phyloP scores from a whole-genome alignment of 306 rosid species.

The Vigna mungo region DNA sequence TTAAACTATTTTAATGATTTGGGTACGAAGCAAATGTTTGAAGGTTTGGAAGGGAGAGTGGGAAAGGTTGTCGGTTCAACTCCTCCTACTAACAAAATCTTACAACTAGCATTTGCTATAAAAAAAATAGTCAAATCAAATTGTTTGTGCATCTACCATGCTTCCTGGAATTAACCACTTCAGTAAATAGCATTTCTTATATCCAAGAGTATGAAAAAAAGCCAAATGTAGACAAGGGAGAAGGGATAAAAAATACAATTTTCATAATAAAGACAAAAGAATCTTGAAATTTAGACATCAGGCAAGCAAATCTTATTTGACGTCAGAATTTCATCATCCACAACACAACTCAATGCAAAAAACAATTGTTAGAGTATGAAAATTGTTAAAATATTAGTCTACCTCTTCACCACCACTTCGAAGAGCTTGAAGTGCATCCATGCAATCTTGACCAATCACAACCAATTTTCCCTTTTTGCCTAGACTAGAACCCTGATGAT shows the following conservation, averaged over 20 bases:
- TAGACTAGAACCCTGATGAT: conserved; percentile 48
- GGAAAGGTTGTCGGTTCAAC: too few species aligned
- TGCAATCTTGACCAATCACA: conserved; percentile 89
- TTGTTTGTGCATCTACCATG: not conserved
- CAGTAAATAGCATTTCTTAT: not conserved
- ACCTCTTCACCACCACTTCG: conserved; percentile 81
- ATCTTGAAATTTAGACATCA: conserved; percentile 15
- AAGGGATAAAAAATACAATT: not conserved
- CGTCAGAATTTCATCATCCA: not conserved
- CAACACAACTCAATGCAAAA: not conserved
- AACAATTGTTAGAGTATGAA: not conserved
- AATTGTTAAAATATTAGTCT: conserved; percentile 47
- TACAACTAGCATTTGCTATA: too few species aligned
- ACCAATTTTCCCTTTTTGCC: conserved; percentile 70
- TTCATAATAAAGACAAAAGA: not conserved
- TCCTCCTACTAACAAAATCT: too few species aligned
- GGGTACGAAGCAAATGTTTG: not conserved
- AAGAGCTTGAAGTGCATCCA: conserved; percentile 92
- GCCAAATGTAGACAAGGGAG: not conserved
- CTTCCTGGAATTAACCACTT: not conserved
- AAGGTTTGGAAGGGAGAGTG: too few species aligned
- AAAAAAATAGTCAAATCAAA: not conserved
- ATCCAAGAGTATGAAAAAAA: not conserved
- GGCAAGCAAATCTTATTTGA: conserved; percentile 18
- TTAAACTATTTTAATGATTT: not conserved